phyloP scores from a whole-genome alignment of 2,329 filamentous ascomycete genomes.

The Mariannaea sp. region DNA sequence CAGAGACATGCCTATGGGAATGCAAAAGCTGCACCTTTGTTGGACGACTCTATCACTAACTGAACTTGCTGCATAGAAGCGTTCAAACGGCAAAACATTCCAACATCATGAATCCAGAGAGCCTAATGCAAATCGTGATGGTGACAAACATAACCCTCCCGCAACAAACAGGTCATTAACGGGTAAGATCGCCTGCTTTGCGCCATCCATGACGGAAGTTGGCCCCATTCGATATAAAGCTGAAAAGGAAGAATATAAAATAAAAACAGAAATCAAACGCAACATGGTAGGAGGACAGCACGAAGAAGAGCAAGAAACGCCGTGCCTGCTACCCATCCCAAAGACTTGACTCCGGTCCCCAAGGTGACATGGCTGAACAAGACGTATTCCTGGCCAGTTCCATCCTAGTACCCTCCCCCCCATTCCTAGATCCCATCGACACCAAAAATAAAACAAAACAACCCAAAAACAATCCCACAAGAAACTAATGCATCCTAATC shows the following conservation, averaged over 20 bases:
- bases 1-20: no score
- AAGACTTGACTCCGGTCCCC: slow-evolving; percentile 2
- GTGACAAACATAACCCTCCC: no score
- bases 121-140: background rate
- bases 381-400: background rate
- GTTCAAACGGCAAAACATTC: background rate
- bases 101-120: background rate
- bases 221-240: background rate
- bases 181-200: no score
- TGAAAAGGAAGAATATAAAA: background rate
- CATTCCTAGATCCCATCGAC: slow-evolving; percentile 2
- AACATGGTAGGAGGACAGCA: background rate
- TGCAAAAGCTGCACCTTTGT: background rate
- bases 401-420: background rate
- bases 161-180: no score
- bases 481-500: slow-evolving; percentile 1
- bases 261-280: background rate
- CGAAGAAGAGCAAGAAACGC: slow-evolving; percentile 14
- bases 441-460: slow-evolving; percentile 7
- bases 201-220: no score
- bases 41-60: background rate
- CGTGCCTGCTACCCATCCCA: slow-evolving; percentile 14
- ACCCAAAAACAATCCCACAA: slow-evolving; percentile 8
- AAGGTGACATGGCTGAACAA: slow-evolving; percentile 2
- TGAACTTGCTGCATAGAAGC: background rate